phyloP scores from a whole-genome alignment of 2,329 filamentous ascomycete genomes.

The Neopestalotiopsis clavispora region DNA sequence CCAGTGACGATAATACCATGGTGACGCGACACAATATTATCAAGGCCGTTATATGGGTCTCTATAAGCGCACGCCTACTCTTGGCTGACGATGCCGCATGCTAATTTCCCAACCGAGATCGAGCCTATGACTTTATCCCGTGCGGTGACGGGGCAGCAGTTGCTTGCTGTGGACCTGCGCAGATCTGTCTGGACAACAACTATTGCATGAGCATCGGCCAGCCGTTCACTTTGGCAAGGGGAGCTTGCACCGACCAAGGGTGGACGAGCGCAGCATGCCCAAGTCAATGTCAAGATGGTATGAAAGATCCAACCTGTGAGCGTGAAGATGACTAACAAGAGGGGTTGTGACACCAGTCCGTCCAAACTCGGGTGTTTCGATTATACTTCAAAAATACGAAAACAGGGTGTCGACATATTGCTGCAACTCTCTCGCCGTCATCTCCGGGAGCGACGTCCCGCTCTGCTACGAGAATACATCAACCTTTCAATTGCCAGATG shows the following conservation, averaged over 20 bases:
- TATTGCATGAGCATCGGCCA: neutral
- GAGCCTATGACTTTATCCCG: neutral
- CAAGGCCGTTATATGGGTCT: neutral
- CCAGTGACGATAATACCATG: neutral
- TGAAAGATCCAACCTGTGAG: neutral
- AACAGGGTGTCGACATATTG: neutral
- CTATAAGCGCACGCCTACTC: neutral
- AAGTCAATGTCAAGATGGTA: neutral
- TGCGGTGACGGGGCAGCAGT: neutral
- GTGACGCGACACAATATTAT: neutral
- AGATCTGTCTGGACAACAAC: neutral
- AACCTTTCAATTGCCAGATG: neutral
- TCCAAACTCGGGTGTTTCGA: neutral
- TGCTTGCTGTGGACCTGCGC: neutral
- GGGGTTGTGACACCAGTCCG: neutral
- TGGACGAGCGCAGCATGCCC: neutral
- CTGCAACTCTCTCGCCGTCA: constrained; percentile 1
- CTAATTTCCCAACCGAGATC: constrained; percentile 4
- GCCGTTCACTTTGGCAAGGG: neutral
- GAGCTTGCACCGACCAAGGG: neutral
- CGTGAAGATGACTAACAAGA: too few relatives aligned
- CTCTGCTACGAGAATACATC: neutral
- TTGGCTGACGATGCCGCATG: neutral
- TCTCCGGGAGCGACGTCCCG: neutral
- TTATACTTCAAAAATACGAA: neutral